Base-by-base conservation (phyloP, 345 rosid species). In the Sonneratia caseolaris region DNA sequence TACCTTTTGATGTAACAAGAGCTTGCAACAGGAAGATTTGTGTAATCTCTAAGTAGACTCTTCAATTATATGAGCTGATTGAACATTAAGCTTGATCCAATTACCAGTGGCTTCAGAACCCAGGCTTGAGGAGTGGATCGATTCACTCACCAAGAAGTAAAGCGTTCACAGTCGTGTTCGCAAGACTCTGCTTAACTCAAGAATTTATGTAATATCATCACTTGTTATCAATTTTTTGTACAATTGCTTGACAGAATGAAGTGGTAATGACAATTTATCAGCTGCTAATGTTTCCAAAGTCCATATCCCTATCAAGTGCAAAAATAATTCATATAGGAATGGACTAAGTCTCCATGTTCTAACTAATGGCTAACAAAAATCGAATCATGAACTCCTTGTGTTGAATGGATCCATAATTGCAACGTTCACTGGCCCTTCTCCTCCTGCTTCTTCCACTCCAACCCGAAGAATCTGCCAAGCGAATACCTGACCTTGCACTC, bases 401-500 rank as follows among this genome's bases (percentile, higher is more conserved):
- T 11, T 62, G 35, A 62, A 35, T 13, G 38, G 9, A 62, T 62
- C 66, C 51, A 0, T 10, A 12, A 62, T 13, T 12, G 38, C 35
- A 15, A 35, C 32, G 38, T 35, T 62, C 37, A 35, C 7, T 59
- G 22, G 12, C 35, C 59, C 59, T 53, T 53, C 59, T 79, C 82
- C 65, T 77, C 85, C 32, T 27, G 32, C 59, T 81, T 78, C 68
- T 79, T 89, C 86, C 90, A 70, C 75, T 79, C 79, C 79, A 87
- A 73, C 68, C 89, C 86, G 37, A 88, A 69, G 48, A 88, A 81
- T 67, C 83, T 78, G 73, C 86, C 76, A 35, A 97, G 94, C 37
- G 92, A 88, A 84, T 76, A 82, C 86, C 96, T 85, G 76, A 76
- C 76, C 69, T 87, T 89, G 51, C 77, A 37, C 85, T 93, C 97